These are phyloP conservation scores for Boletus coccyginus DNA, from an alignment of 768 basidiomycete genomes.

Conservation along the genomic window DNA sequence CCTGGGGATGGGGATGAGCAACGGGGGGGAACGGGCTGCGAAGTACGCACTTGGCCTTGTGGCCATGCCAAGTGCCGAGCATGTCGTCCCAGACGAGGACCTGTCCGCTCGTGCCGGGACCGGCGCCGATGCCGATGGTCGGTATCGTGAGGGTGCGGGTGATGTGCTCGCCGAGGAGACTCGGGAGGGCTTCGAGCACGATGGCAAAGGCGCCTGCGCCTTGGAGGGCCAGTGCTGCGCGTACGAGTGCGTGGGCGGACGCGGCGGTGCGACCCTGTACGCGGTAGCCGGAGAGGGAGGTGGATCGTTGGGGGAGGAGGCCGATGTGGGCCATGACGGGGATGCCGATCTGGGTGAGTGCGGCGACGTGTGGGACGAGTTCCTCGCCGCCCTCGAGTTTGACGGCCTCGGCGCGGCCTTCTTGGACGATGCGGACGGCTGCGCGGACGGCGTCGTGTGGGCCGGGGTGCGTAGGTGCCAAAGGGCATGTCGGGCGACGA, in stretches of 20 bases:
- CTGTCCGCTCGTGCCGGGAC: slow-evolving; percentile 79
- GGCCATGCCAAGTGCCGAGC: slow-evolving; percentile 79
- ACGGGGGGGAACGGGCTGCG: not conserved
- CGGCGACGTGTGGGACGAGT: slow-evolving; percentile 62
- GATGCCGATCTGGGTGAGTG: slow-evolving; percentile 75
- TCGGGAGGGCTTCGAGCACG: slow-evolving; percentile 89
- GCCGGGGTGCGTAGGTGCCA: slow-evolving; percentile 75
- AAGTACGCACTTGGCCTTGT: slow-evolving; percentile 59
- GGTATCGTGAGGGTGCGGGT: slow-evolving; percentile 67
- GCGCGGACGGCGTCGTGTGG: slow-evolving; percentile 64
- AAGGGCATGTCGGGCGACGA: slow-evolving; percentile 97
- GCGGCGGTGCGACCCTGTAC: slow-evolving; percentile 79
- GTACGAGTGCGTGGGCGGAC: slow-evolving; percentile 58
- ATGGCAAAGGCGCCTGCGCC: slow-evolving; percentile 85
- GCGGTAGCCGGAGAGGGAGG: slow-evolving; percentile 80
- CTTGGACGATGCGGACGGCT: slow-evolving; percentile 78
- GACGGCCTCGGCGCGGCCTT: slow-evolving; percentile 82
- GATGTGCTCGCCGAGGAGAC: slow-evolving; percentile 69
- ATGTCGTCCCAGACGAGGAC: slow-evolving; percentile 94
- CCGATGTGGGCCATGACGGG: slow-evolving; percentile 96
- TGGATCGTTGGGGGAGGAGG: slow-evolving; percentile 84
- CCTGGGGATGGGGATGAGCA: slow-evolving; percentile 40
- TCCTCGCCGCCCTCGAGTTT: slow-evolving; percentile 93
- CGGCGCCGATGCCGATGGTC: slow-evolving; percentile 97
- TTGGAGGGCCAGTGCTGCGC: slow-evolving; percentile 68